These are phyloP conservation scores for Nidula microcarpa DNA, from an alignment of 768 basidiomycete species.

Conservation along the genomic window DNA sequence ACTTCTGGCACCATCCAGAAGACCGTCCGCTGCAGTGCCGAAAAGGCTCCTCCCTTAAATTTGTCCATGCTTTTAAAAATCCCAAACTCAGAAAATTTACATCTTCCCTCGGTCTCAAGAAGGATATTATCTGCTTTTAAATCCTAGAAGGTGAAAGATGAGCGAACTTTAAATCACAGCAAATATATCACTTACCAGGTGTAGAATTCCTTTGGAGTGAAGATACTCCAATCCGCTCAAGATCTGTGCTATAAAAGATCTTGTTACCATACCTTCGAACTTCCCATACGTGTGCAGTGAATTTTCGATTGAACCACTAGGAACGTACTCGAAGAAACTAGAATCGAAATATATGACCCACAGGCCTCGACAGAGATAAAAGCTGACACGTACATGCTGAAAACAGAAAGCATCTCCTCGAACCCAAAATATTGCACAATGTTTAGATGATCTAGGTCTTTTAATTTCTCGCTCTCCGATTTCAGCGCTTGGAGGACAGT, in stretches of 20 bases:
- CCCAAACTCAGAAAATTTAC: constrained; percentile 98
- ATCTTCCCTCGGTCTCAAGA: constrained; percentile 85
- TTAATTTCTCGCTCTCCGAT: constrained; percentile 92
- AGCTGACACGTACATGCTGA: constrained; percentile 77
- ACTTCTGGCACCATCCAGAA: constrained; percentile 99
- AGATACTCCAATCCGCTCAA: constrained; percentile 89
- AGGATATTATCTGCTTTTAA: constrained; percentile 98
- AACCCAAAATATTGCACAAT: constrained; percentile 98
- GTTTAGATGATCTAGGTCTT: constrained; percentile 94
- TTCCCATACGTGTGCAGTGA: constrained; percentile 89
- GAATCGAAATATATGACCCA: constrained; percentile 2
- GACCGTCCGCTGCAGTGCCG: constrained; percentile 95
- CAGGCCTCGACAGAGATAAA: neutral
- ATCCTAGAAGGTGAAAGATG: constrained; percentile 48
- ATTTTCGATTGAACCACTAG: constrained; percentile 92
- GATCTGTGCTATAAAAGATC: constrained; percentile 91
- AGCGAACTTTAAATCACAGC: neutral
- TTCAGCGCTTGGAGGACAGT: constrained; percentile 90
- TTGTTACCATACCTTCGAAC: constrained; percentile 89
- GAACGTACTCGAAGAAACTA: constrained; percentile 98
- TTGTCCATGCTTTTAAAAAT: constrained; percentile 97
- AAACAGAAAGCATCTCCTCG: constrained; percentile 81
- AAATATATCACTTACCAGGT: constrained; percentile 56
- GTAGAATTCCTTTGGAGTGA: constrained; percentile 87
- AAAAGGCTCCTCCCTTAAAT: constrained; percentile 73